Evolutionary conservation across 2,329 filamentous ascomycete species (phyloP), one percentile per base, ranked within the genome.

Genomic region (Alternaria solani): DNA sequence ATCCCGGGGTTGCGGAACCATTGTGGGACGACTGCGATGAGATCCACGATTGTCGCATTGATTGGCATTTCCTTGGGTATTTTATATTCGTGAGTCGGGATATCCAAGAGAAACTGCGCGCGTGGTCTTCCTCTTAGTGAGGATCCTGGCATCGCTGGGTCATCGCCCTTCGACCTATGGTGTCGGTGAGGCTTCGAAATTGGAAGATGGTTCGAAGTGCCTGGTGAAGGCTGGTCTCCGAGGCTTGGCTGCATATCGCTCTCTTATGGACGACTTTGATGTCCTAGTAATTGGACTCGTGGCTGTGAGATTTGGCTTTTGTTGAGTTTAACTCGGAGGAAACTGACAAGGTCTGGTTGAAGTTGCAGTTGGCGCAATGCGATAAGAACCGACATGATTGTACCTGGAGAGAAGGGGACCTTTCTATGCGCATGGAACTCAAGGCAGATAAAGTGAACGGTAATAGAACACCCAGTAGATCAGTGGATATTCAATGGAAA

Each of bases 11-110:
- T 63, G 25, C 63, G 64, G 39, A 68, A 69, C 64, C 64, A 67
- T 16, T 68, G 64, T 1, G 65, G 66, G 2, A 70, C 28, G 9
- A 71, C 26, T 4, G 53, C 59, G 16, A 71, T 53, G 34, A 69
- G 61, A 16, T 71, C 69, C 1, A 56, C 61, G 14, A 69, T 28
- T 7, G 69, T 69, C 18, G 65, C 66, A 32, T 68, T 69, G 30
- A 70, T 56, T 4, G 46, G 14, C 4, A 20, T 18, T 32, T 54
- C 32, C 5, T 12, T 1, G 1, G 56, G 64, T 1, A 70, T 32
- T 5, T 23, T 14, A 30, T 64, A 70, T 28, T 62, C 60, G 36
- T 68, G 46, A 3, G 20, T 5, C 16, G 67, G 64, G 7, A 62
- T 42, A 8, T 61, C 25, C 5, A 25, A 44, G 25, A 64, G 43